Conservation (phyloP, 192 early-diverging fungal genomes). For the Coemansia biformis region DNA sequence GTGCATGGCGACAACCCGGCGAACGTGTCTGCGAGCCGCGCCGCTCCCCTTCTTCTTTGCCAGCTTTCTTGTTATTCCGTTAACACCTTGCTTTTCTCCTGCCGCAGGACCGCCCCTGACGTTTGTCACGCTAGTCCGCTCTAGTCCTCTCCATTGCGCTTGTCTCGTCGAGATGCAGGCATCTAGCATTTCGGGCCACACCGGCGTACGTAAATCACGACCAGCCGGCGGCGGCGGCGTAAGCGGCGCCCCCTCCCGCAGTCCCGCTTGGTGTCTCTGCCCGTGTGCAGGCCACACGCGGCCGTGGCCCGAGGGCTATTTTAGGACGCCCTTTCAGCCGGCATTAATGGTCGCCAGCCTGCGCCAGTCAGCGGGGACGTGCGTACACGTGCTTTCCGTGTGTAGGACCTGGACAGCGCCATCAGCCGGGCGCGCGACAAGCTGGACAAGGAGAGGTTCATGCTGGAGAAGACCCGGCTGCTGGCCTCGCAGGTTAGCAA, state of each 20-base stretch:
- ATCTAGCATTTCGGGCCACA: constrained; percentile 33
- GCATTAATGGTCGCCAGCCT: too few relatives aligned
- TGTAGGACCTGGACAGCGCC: constrained; percentile 56
- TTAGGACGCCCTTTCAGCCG: not conserved
- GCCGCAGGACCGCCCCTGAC: not conserved
- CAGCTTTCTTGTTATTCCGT: too few relatives aligned
- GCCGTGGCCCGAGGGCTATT: too few relatives aligned
- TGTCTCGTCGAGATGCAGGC: constrained; percentile 27
- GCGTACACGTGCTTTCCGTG: not conserved
- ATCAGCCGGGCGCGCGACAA: constrained; percentile 66
- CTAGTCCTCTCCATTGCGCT: not conserved
- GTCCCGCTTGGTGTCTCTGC: too few relatives aligned
- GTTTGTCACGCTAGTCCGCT: not conserved
- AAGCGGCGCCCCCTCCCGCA: too few relatives aligned
- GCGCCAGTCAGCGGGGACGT: too few relatives aligned
- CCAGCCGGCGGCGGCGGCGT: too few relatives aligned
- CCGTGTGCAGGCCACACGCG: too few relatives aligned
- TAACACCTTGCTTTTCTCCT: constrained; percentile 1
- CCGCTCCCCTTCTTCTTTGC: too few relatives aligned
- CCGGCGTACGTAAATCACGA: constrained; percentile 37
- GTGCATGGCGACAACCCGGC: too few relatives aligned
- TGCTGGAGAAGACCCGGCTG: constrained; percentile 65
- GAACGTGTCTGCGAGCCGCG: too few relatives aligned
- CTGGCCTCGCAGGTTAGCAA: constrained; percentile 70
- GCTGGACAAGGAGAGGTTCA: constrained; percentile 67